phyloP scores from a whole-genome alignment of 2,329 filamentous ascomycete genomes.

The Clonostachys byssicola region DNA sequence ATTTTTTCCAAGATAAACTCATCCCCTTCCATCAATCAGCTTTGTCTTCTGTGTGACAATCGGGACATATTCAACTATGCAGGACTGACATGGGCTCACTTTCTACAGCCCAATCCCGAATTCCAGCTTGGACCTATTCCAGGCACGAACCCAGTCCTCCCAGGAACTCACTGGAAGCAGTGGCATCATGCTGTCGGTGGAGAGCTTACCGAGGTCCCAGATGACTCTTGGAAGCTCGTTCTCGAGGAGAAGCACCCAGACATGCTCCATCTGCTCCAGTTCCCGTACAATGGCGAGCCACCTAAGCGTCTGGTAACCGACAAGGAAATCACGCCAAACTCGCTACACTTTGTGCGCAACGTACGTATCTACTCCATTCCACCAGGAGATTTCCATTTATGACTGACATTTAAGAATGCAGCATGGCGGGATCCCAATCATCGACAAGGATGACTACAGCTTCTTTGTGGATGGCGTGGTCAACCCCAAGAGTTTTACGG shows the following conservation, averaged over 20 bases:
- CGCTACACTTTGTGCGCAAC: constrained; percentile 52
- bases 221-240: constrained; percentile 54
- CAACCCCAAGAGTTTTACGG: constrained; percentile 48
- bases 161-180: constrained; percentile 51
- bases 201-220: constrained; percentile 38
- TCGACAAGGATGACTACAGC: constrained; percentile 49
- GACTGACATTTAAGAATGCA: constrained; percentile 29
- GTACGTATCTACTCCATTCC: no score
- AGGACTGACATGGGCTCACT: no score
- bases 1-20: no score
- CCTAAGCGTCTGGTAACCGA: constrained; percentile 52
- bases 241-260: constrained; percentile 52
- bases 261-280: constrained; percentile 59
- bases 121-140: constrained; percentile 53
- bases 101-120: constrained; percentile 34
- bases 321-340: constrained; percentile 57
- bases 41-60: no score
- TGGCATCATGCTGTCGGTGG: constrained; percentile 47
- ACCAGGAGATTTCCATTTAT: no score
- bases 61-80: no score
- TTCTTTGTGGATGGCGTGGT: constrained; percentile 58
- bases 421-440: constrained; percentile 66
- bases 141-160: constrained; percentile 51
- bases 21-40: no score
- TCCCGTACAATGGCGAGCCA: constrained; percentile 61